Evolutionary conservation across 352 stramenopile genomes (phyloP), one percentile per base, ranked within the genome.

Genomic region (Salisapilia sapeloensis): DNA sequence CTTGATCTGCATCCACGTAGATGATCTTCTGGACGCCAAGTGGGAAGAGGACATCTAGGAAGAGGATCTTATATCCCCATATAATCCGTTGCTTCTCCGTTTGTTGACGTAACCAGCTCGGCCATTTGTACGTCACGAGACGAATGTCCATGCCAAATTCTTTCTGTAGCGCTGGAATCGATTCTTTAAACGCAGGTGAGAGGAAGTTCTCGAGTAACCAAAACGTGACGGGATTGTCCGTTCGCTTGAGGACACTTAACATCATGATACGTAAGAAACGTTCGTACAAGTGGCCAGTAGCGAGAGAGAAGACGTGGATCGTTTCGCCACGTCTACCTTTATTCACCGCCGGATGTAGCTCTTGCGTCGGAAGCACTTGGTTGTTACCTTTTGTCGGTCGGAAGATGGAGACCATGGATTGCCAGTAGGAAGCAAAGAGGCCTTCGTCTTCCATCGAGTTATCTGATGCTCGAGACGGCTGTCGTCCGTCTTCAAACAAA

Each of bases 1-100:
- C 94, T 72, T 99, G 94, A 53, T 99, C 95, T 1, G 95, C 92
- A 53, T 99, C 95, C 19, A 99, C 95, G 57, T 98, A 99, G 38
- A 97, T 97, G 33, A 99, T 96, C 60, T 98, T 98, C 49, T 98
- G 91, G 13, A 99, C 85, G 40, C 91, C 72, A 5, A 99, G 70
- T 10, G 96, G 96, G 53, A 99, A 99, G 2, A 99, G 58, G 23
- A 99, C 95, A 55, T 99, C 96, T 15, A 99, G 53, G 54, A 99
- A 99, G 1, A 99, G 65, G 53, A 99, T 99, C 66, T 99, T 99
- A 75, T 99, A 99, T 11, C 94, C 96, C 96, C 96, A 99, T 48
- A 99, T 99, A 47, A 99, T 98, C 19, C 96, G 75, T 71, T 99
- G 96, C 61, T 99, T 98, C 58, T 99, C 92, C 11, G 80, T 98